Base-by-base conservation (phyloP, 2,329 filamentous ascomycete species). In the Graphilbum sp. region DNA sequence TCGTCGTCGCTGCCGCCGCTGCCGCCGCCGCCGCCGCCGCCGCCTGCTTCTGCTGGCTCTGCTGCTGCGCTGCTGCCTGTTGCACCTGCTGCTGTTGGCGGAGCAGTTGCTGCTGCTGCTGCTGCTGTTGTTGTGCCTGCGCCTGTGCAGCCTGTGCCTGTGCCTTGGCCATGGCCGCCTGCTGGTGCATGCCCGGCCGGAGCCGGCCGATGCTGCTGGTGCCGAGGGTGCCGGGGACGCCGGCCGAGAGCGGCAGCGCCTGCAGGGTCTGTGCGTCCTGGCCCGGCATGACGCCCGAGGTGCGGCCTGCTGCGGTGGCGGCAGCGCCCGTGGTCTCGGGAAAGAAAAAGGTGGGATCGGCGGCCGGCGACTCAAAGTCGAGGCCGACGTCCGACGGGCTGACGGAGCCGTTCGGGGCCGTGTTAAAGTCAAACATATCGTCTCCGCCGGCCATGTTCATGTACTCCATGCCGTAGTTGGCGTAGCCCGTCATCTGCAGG, bases 171-270 rank as follows among this genome's bases (percentile, higher is more conserved):
- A 84, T 63, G 42, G 83, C 83, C 36, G 85, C 86, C 59, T 87
- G 85, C 52, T 86, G 84, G 61, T 96, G 88, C 70, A 93, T 90
- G 38, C 87, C 88, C 12, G 88, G 88, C 66, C 84, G 95, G 48
- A 92, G 76, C 46, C 86, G 76, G 46, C 83, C 79, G 37, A 77
- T 68, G 42, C 60, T 68, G 53, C 60, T 63, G 9, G 21, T 18
- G 27, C 69, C 62, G 43, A 72, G 60, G 41, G 13, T 12, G 15
- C 34, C 39, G 30, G 29, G 27, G 20, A 62, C 59, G 41, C 37
- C 32, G 2, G 63, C 61, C 35, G 60, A 44, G 10, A 55, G 54
- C 5, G 58, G 68, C 53, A 57, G 61, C 49, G 56, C 60, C 2
- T 61, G 57, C 29, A 61, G 54, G 37, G 66, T 62, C 23, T 58